These are phyloP conservation scores for Aspergillus bombycis DNA, from an alignment of 2,329 filamentous ascomycete species.

Conservation along the genomic window DNA sequence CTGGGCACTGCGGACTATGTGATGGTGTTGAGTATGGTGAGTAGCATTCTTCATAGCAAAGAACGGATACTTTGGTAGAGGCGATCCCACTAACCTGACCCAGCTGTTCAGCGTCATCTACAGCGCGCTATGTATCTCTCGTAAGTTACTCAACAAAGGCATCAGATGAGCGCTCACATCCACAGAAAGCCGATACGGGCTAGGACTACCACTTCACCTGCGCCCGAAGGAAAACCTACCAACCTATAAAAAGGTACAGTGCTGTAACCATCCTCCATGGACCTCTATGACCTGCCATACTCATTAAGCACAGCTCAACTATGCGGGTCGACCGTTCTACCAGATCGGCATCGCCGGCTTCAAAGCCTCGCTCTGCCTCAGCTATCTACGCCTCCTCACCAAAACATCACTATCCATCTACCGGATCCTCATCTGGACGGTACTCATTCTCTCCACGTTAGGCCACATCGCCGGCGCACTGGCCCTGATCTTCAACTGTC, in stretches of 20 bases:
- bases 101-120: not conserved
- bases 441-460: constrained; percentile 32
- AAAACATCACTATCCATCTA: constrained; percentile 53
- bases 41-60: constrained; percentile 3
- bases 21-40: constrained; percentile 38
- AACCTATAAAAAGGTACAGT: constrained; percentile 46
- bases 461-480: not conserved
- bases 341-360: constrained; percentile 60
- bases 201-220: constrained; percentile 51
- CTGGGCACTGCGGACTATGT: constrained; percentile 54
- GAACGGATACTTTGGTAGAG: not conserved
- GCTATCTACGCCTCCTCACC: constrained; percentile 55
- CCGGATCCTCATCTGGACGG: constrained; percentile 48
- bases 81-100: not conserved
- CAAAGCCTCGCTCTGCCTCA: constrained; percentile 58
- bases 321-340: constrained; percentile 58
- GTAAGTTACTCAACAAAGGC: not conserved
- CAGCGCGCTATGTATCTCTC: not conserved
- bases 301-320: constrained; percentile 48
- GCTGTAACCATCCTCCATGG: not conserved
- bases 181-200: constrained; percentile 57
- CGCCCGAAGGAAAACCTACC: constrained; percentile 49
- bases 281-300: not conserved
- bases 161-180: not conserved
- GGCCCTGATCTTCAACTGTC: not conserved